Conservation (phyloP, 2,329 filamentous ascomycete genomes). For the Paramyrothecium sp. region DNA sequence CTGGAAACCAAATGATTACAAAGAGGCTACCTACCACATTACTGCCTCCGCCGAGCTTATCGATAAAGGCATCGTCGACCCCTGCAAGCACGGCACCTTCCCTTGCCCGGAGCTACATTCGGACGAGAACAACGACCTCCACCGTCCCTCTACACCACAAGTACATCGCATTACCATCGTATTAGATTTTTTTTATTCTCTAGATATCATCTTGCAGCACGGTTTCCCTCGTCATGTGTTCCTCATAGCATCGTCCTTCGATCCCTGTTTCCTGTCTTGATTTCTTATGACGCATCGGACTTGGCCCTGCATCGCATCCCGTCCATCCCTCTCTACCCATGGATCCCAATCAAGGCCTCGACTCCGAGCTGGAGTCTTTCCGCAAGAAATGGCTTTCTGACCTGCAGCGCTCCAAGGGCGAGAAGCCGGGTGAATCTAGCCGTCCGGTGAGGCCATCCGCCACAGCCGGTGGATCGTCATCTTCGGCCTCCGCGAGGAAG, state of each 20-base stretch:
- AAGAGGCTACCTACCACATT: no score
- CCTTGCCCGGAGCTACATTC: neutral
- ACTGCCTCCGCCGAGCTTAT: neutral
- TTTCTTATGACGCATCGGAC: neutral
- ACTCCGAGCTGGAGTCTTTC: constrained; percentile 80
- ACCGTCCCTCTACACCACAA: neutral
- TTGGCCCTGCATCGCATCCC: neutral
- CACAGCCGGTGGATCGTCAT: constrained; percentile 7
- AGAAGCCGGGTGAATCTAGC: constrained; percentile 3
- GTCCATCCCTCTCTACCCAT: constrained; percentile 5
- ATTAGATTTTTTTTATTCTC: neutral
- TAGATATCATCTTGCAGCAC: neutral
- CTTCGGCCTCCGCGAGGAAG: neutral
- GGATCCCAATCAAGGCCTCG: constrained; percentile 28
- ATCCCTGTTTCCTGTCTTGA: neutral
- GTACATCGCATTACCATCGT: neutral
- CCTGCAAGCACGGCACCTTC: neutral
- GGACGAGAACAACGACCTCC: neutral
- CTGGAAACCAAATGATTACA: no score
- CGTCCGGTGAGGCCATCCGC: neutral
- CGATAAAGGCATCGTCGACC: neutral
- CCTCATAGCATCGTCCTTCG: neutral
- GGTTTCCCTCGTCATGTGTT: neutral
- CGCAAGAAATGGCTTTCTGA: constrained; percentile 84
- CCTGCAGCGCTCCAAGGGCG: constrained; percentile 45